These are phyloP conservation scores for Phaffia rhodozyma DNA, from an alignment of 1,284 basidiomycete genomes.

Conservation along the genomic window DNA sequence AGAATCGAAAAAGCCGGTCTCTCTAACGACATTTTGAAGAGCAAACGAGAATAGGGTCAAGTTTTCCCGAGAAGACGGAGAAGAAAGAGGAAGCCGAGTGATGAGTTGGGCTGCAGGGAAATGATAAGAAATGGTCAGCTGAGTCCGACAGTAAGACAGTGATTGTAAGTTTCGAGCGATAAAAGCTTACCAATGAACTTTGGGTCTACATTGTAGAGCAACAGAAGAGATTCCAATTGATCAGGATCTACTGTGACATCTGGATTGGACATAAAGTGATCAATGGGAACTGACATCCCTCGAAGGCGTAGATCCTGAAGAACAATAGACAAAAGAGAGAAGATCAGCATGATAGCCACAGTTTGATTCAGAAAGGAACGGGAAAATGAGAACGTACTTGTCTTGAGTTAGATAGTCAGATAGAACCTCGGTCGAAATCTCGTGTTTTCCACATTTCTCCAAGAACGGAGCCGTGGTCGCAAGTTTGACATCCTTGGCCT, in stretches of 20 bases:
- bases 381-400: constrained; percentile 19
- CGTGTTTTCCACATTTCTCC: constrained; percentile 41
- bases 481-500: constrained; percentile 26
- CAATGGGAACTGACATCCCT: constrained; percentile 11
- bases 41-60: constrained; percentile 38
- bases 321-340: too few species aligned
- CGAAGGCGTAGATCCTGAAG: not conserved
- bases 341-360: not conserved
- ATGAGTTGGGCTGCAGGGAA: constrained; percentile 17
- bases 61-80: constrained; percentile 3
- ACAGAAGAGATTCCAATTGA: constrained; percentile 13
- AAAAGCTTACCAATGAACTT: constrained; percentile 12
- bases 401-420: constrained; percentile 54
- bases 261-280: constrained; percentile 7
- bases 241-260: not conserved
- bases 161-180: constrained; percentile 12
- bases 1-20: constrained; percentile 51
- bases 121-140: not conserved
- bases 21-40: constrained; percentile 47
- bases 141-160: not conserved
- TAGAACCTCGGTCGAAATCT: constrained; percentile 41
- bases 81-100: not conserved
- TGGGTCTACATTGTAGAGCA: constrained; percentile 6
- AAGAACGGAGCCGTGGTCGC: constrained; percentile 51
- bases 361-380: not conserved